Conservation (phyloP, 2,329 filamentous ascomycete species). For the Cladobotryum protrusum region DNA sequence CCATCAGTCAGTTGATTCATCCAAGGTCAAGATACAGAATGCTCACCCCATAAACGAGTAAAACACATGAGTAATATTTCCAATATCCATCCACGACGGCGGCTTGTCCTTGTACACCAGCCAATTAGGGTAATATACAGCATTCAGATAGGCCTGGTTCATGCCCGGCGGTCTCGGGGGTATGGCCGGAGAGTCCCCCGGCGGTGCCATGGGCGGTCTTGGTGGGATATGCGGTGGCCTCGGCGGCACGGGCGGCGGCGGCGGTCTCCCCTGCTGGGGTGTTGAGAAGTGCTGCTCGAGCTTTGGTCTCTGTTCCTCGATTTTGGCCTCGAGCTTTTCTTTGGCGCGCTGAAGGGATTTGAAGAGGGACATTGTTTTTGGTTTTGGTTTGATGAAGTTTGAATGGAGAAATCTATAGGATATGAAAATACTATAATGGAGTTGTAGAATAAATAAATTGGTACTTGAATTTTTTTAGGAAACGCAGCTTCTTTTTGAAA, state of each 20-base stretch:
- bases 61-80: constrained; percentile 56
- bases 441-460: too few relatives aligned
- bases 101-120: constrained; percentile 53
- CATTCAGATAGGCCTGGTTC: constrained; percentile 19
- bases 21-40: constrained; percentile 1
- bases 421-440: too few relatives aligned
- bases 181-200: too few relatives aligned
- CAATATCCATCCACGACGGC: constrained; percentile 51
- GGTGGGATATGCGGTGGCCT: background rate
- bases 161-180: background rate
- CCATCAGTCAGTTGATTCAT: background rate
- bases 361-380: background rate
- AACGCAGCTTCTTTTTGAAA: background rate
- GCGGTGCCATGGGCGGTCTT: background rate
- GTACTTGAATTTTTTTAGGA: background rate
- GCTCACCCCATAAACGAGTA: constrained; percentile 55
- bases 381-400: background rate
- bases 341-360: background rate
- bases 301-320: background rate
- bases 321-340: background rate
- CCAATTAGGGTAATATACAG: constrained; percentile 61
- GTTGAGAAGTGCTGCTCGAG: background rate
- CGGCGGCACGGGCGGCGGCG: too few relatives aligned
- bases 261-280: background rate
- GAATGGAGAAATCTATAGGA: too few relatives aligned